Evolutionary conservation across 306 rosid species (phyloP).

Genomic region (Cucurbita maxima): DNA sequence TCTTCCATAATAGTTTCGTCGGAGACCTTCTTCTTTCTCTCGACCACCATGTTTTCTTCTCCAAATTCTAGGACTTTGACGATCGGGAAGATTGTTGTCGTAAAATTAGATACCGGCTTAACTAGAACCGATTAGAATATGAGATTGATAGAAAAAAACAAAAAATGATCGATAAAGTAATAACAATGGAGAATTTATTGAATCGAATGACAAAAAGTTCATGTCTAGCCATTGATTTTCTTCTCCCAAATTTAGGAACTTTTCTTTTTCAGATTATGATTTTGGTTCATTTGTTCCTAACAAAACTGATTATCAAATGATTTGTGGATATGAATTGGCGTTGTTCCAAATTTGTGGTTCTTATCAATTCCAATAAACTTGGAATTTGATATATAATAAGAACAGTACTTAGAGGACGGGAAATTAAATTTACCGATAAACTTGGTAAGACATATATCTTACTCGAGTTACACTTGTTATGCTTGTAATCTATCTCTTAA

Average conservation of each 20-base stretch:
- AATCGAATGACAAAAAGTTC: background rate
- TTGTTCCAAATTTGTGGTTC: background rate
- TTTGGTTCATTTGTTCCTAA: background rate
- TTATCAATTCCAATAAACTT: background rate
- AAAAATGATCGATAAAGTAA: too few species aligned
- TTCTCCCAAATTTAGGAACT: background rate
- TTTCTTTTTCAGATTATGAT: background rate
- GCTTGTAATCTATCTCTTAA: too few species aligned
- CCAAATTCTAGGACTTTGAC: background rate
- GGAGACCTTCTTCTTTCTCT: constrained; percentile 6
- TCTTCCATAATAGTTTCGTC: background rate
- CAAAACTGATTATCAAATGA: background rate
- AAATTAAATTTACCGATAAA: too few species aligned
- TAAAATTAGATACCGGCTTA: background rate
- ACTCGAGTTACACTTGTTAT: too few species aligned
- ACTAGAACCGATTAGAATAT: background rate
- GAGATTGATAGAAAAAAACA: too few species aligned
- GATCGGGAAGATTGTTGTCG: background rate
- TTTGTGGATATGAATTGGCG: background rate
- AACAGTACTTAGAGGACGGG: too few species aligned
- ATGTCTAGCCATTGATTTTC: background rate
- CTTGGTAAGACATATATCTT: too few species aligned
- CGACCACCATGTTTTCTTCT: background rate
- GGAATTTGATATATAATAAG: too few species aligned
- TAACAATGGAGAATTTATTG: background rate